Conservation (phyloP, 441 rosid genomes). For the Raphanus hybrid region DNA sequence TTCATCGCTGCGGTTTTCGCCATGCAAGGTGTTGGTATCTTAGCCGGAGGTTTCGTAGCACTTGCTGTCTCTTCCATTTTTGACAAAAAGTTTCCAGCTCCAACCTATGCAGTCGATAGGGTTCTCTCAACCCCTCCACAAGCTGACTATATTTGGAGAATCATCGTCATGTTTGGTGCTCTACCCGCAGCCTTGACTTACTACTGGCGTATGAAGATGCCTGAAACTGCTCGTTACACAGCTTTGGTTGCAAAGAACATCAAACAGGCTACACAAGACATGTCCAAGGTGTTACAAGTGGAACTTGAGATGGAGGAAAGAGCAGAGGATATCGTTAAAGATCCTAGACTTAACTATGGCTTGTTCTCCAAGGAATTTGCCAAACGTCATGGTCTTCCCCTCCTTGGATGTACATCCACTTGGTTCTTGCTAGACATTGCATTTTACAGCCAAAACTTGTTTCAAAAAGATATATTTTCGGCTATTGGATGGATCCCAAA, state of each 20-base stretch:
- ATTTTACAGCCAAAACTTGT: constrained; percentile 1
- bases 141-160: not conserved
- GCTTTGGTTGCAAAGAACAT: constrained; percentile 57
- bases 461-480: not conserved
- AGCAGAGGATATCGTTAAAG: constrained; percentile 9
- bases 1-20: not conserved
- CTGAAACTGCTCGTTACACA: constrained; percentile 63
- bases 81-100: not conserved
- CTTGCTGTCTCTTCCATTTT: constrained; percentile 17
- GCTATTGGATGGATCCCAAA: constrained; percentile 3
- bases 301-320: constrained; percentile 48
- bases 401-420: not conserved
- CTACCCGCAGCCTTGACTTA: not conserved
- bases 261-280: constrained; percentile 54
- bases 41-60: constrained; percentile 47
- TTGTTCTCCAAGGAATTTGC: not conserved
- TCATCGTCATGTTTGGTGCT: not conserved
- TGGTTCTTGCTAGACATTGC: not conserved
- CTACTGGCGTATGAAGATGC: constrained; percentile 65
- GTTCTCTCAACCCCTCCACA: not conserved
- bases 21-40: constrained; percentile 1
- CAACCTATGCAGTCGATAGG: not conserved
- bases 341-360: constrained; percentile 15
- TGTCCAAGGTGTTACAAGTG: constrained; percentile 56
- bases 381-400: constrained; percentile 1